These are phyloP conservation scores for Schizothecium vesticola DNA, from an alignment of 495 filamentous ascomycete species.

Conservation along the genomic window DNA sequence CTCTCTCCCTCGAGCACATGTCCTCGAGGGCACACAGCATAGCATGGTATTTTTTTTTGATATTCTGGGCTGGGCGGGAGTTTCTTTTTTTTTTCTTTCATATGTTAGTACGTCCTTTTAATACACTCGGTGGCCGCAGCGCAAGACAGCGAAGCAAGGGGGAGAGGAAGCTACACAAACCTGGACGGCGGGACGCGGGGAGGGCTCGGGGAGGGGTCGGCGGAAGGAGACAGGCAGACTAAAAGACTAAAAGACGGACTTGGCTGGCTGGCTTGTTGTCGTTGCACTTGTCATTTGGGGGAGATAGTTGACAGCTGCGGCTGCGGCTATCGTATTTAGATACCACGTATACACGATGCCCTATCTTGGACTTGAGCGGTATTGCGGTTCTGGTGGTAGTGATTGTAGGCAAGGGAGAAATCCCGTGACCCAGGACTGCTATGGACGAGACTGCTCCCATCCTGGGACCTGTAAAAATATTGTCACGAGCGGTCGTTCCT, in stretches of 20 bases:
- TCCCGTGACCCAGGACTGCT: no score
- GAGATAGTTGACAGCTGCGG: background rate
- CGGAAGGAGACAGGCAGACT: background rate
- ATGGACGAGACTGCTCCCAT: no score
- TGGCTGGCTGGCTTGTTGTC: background rate
- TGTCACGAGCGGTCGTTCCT: no score
- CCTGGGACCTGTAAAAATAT: no score
- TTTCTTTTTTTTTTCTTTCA: slow-evolving; percentile 1
- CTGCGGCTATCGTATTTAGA: background rate
- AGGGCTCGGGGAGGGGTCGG: background rate
- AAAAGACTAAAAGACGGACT: background rate
- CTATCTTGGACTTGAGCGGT: background rate
- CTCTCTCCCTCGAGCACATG: background rate
- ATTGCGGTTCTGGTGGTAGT: background rate
- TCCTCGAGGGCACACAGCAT: background rate
- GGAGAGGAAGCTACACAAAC: background rate
- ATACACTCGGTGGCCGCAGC: background rate
- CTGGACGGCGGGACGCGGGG: no score
- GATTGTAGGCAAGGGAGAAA: no score
- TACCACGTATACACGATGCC: background rate
- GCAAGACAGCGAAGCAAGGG: background rate
- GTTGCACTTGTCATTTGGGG: background rate
- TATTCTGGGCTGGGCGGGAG: background rate
- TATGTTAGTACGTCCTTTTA: background rate
- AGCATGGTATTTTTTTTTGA: background rate